phyloP scores from a whole-genome alignment of 257 asterid species.

The Przewalskia tangutica region DNA sequence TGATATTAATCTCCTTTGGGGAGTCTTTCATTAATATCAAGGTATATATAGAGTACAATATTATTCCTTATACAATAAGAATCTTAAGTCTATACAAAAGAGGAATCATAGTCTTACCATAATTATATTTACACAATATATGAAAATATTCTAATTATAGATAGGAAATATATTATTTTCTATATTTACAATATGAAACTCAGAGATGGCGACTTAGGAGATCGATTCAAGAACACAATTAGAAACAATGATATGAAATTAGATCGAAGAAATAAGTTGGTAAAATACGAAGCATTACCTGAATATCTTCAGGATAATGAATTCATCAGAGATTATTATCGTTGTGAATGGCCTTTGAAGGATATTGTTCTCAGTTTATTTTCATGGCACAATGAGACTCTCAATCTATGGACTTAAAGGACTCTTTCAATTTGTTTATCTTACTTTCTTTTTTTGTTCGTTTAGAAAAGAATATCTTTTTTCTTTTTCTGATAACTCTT shows the following conservation, averaged over 20 bases:
- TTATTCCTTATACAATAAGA: too few relatives aligned
- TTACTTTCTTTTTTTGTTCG: not conserved
- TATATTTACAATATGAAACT: too few relatives aligned
- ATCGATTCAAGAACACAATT: not conserved
- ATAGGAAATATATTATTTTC: too few relatives aligned
- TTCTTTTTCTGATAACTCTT: too few relatives aligned
- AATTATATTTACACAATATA: too few relatives aligned
- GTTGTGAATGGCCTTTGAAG: slow-evolving; percentile 87
- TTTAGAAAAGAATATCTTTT: too few relatives aligned
- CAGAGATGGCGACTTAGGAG: not conserved
- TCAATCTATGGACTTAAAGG: slow-evolving; percentile 87
- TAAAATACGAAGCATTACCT: slow-evolving; percentile 69
- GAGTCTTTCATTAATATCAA: too few relatives aligned
- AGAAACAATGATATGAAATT: not conserved
- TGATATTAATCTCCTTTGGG: too few relatives aligned
- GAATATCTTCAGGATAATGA: slow-evolving; percentile 84
- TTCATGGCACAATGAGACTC: slow-evolving; percentile 80
- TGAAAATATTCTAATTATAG: too few relatives aligned
- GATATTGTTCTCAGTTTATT: slow-evolving; percentile 67
- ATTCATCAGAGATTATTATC: slow-evolving; percentile 61
- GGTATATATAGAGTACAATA: too few relatives aligned
- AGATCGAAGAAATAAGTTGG: slow-evolving; percentile 20
- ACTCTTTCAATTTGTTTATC: not conserved
- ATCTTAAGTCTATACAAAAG: too few relatives aligned
- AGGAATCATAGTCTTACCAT: too few relatives aligned